phyloP scores from a whole-genome alignment of 2,329 filamentous ascomycete genomes.

The Pestalotiopsis sp. region DNA sequence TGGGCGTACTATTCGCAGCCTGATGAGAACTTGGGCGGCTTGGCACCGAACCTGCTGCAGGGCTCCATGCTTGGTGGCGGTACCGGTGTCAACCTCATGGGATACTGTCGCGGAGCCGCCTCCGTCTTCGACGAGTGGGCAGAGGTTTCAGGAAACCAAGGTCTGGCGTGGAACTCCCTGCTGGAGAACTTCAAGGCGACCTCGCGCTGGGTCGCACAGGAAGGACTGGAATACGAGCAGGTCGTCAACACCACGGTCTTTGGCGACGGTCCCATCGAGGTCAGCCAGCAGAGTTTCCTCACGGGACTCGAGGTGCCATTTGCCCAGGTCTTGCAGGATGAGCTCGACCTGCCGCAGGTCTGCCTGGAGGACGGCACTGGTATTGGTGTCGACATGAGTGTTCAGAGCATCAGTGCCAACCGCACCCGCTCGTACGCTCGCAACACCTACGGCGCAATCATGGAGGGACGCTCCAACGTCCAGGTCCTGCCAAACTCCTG shows the following conservation, averaged over 20 bases:
- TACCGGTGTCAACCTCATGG: constrained; percentile 33
- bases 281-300: background rate
- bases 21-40: background rate
- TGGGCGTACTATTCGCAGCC: background rate
- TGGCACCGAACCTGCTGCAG: constrained; percentile 6
- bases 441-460: constrained; percentile 16
- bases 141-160: constrained; percentile 8
- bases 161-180: constrained; percentile 4
- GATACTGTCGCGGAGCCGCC: constrained; percentile 16
- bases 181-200: constrained; percentile 1
- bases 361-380: constrained; percentile 18
- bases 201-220: background rate
- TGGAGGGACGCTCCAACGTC: constrained; percentile 14
- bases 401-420: constrained; percentile 15
- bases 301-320: background rate
- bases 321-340: background rate
- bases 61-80: constrained; percentile 26
- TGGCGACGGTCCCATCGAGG: background rate
- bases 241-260: background rate
- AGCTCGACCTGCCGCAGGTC: background rate
- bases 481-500: constrained; percentile 25
- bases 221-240: too few species aligned
- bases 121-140: constrained; percentile 19
- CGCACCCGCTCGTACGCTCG: constrained; percentile 20
- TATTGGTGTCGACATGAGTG: constrained; percentile 18